Conservation (phyloP, 1,139 yeast species). For the Lodderomyces elongisporus region DNA sequence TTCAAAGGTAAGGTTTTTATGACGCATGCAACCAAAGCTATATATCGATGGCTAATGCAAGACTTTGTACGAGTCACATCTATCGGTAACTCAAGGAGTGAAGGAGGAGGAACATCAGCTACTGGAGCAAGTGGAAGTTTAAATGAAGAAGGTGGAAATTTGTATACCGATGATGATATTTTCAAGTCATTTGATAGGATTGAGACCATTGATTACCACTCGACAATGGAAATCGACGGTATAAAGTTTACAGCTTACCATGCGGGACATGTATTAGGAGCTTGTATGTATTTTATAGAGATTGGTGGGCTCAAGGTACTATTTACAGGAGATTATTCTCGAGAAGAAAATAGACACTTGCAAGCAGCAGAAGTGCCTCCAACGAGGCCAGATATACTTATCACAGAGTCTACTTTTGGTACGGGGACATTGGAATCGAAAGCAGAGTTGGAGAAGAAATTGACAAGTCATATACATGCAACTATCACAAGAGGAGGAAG, state of each 20-base stretch:
- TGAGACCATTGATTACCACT: constrained; percentile 92
- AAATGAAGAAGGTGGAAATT: constrained; percentile 31
- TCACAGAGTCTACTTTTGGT: constrained; percentile 95
- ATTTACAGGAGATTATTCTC: constrained; percentile 94
- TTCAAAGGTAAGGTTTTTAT: constrained; percentile 93
- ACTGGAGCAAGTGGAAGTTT: too few relatives aligned
- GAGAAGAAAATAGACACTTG: constrained; percentile 93
- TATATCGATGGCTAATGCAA: constrained; percentile 87
- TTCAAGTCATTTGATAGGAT: constrained; percentile 82
- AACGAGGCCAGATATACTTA: constrained; percentile 78
- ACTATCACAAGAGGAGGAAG: constrained; percentile 88
- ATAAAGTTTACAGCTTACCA: constrained; percentile 95
- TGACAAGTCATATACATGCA: constrained; percentile 78
- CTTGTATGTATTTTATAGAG: constrained; percentile 95
- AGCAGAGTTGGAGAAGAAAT: constrained; percentile 71
- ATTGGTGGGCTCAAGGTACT: constrained; percentile 86
- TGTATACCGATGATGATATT: constrained; percentile 89
- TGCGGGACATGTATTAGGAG: constrained; percentile 98
- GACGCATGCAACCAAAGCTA: constrained; percentile 99
- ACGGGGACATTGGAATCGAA: constrained; percentile 96
- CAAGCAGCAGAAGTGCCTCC: constrained; percentile 96
- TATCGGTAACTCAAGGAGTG: constrained; percentile 39
- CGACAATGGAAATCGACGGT: constrained; percentile 91
- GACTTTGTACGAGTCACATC: constrained; percentile 93
- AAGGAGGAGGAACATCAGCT: constrained; percentile 20